Evolutionary conservation across 768 basidiomycete species (phyloP), one percentile per base, ranked within the genome.

Genomic region (Suillus discolor): DNA sequence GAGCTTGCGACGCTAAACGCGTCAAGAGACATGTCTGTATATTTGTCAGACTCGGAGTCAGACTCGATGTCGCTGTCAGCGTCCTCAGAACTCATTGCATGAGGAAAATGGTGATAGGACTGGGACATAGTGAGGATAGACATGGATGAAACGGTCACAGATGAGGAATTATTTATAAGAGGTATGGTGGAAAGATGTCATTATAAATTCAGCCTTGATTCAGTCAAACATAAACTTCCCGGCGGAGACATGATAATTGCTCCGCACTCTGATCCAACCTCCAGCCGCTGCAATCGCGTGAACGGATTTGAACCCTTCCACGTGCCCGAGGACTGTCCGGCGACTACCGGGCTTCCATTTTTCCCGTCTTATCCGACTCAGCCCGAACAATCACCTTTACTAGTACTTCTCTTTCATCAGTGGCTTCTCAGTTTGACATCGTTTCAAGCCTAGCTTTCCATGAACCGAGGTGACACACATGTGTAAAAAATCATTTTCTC

Each of bases 1-100:
- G 89, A 87, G 71, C 80, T 83, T 4, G 75, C 78, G 11, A 72
- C 68, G 59, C 81, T 84, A 68, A 82, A 80, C 8, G 75, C 71
- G 45, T 81, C 75, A 28, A 80, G 70, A 42, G 84, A 83, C 47
- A 79, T 76, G 18, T 80, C 69, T 13, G 85, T 86, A 65, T 77
- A 78, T 61, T 74, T 70, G 64, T 81, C 71, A 1, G 85, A 88
- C 51, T 78, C 78, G 53, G 74, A 61, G 62, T 85, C 85, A 64
- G 74, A 61, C 62, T 85, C 85, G 65, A 80, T 83, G 67, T 82
- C 83, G 60, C 62, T 62, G 66, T 81, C 80, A 36, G 68, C 66
- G 75, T 85, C 87, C 65, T 80, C 81, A 71, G 76, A 72, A 66
- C 25, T 6, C 25, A 42, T 63, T 63, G 59, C 57, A 53, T 67